phyloP scores from a whole-genome alignment of 768 basidiomycete species.

The Asterophora lycoperdoides region DNA sequence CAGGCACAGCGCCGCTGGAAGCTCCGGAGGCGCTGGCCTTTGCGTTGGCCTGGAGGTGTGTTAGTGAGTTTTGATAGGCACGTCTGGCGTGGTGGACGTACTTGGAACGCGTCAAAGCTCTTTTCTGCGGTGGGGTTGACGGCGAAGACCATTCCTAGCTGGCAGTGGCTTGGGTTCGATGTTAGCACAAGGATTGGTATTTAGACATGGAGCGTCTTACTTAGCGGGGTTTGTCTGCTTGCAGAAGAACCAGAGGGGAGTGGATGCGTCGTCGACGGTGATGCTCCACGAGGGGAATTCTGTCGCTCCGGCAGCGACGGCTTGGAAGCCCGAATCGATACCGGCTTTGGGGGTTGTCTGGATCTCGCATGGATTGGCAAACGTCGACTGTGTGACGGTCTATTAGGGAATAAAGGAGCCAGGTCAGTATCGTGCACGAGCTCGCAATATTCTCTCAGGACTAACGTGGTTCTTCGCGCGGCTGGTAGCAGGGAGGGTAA shows the following conservation, averaged over 20 bases:
- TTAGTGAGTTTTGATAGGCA: not conserved
- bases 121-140: constrained; percentile 47
- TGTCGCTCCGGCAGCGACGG: constrained; percentile 28
- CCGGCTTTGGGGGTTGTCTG: constrained; percentile 33
- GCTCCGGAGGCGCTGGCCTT: constrained; percentile 14
- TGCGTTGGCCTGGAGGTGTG: constrained; percentile 8
- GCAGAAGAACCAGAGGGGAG: constrained; percentile 63
- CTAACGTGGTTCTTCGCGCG: constrained; percentile 39
- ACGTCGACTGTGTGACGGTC: constrained; percentile 60
- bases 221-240: constrained; percentile 34
- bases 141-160: constrained; percentile 58
- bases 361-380: constrained; percentile 46
- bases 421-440: not conserved
- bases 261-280: constrained; percentile 39
- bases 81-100: constrained; percentile 5
- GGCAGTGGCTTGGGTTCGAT: constrained; percentile 38
- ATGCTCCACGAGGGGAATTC: constrained; percentile 41
- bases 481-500: constrained; percentile 19
- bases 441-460: not conserved
- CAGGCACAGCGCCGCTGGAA: too few species aligned
- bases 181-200: not conserved
- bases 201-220: constrained; percentile 13
- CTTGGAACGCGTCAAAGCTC: constrained; percentile 47
- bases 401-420: constrained; percentile 17
- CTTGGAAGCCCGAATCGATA: constrained; percentile 50